Conservation (phyloP, 2,329 filamentous ascomycete genomes). For the Xylariaceae sp. region DNA sequence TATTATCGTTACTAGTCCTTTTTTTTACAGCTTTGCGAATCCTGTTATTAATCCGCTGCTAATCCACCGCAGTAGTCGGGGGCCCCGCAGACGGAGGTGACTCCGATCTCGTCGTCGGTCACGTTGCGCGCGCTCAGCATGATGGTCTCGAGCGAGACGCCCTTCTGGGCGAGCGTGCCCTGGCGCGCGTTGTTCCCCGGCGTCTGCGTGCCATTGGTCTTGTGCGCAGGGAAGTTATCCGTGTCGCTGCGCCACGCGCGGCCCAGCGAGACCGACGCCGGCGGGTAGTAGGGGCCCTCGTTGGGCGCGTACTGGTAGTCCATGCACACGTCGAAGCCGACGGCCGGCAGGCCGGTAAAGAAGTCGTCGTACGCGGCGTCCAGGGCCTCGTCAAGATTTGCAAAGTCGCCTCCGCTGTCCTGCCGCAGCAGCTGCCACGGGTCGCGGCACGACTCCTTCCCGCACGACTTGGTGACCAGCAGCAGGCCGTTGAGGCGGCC, state of each 20-base stretch:
- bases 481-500: constrained; percentile 17
- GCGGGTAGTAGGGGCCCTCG: background rate
- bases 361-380: constrained; percentile 3
- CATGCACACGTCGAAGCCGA: constrained; percentile 5
- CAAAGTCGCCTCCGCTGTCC: constrained; percentile 1
- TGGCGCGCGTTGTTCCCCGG: background rate
- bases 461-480: constrained; percentile 20
- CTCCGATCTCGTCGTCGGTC: background rate
- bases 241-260: background rate
- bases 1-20: too few species aligned
- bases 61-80: background rate
- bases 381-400: constrained; percentile 4
- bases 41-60: too few species aligned
- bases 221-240: background rate
- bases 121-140: background rate
- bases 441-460: constrained; percentile 14
- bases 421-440: constrained; percentile 14
- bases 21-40: too few species aligned
- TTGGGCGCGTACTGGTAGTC: background rate
- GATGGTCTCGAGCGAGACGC: background rate
- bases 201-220: background rate
- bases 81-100: background rate
- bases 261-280: background rate
- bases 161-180: background rate
- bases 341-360: background rate